Base-by-base conservation (phyloP, 352 stramenopile genomes). In the Phytopythium mirpurense region DNA sequence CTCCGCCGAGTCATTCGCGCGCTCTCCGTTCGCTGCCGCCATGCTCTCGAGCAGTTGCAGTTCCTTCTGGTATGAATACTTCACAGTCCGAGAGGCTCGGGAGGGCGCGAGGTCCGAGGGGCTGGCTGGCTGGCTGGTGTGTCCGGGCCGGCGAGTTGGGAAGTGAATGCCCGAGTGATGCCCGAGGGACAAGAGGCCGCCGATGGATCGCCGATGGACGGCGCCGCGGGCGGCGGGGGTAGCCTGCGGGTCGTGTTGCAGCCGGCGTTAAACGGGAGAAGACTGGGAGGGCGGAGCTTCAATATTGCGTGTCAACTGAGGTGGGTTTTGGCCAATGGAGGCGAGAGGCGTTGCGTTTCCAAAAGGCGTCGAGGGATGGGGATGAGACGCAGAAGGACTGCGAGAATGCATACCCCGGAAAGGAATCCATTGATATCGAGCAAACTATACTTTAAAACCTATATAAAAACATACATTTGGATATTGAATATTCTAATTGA, bases 1-100 rank as follows among this genome's bases (percentile, higher is more conserved):
- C 14, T 19, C 40, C 34, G 35, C 51, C 10, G 3, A 24, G 58
- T 27, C 55, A 16, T 24, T 57, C 42, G 38, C 9, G 29, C 29
- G 5, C 9, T 12, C 8, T 5, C 37, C 37, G 37, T 43, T 43
- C 18, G 37, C 37, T 6, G 36, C 36, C 18, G 16, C 35, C 35
- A 16, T 18, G 35, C n/a, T 38, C 14, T 71, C 60, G 24, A 27
- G 46, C 40, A 38, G 56, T 53, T 51, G 62, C 62, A 14, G 40
- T 32, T 11, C 19, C 14, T 19, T 37, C 24, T 24, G n/a, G 9
- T 18, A n/a, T 11, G 31, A 19, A 52, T n/a, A n/a, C n/a, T n/a
- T n/a, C n/a, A n/a, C n/a, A n/a, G 8, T 31, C 8, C 42, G 23
- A 31, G 18, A 15, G 27, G 21, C 9, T n/a, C 19, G 42, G 18